Conservation (phyloP, 2,329 filamentous ascomycete species). For the Fusarium bactridioides region DNA sequence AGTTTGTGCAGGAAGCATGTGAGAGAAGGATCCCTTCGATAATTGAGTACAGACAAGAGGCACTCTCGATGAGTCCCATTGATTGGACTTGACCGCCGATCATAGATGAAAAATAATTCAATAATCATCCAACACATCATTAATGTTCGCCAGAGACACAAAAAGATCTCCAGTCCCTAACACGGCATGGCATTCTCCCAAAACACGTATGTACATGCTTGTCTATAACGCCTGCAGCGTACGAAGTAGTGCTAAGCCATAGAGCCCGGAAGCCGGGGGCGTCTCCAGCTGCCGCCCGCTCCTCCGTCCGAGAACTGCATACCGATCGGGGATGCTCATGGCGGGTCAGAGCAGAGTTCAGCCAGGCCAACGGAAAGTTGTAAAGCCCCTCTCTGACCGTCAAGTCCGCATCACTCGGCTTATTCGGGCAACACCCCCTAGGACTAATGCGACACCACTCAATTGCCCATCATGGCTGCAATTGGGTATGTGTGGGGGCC, state of each 20-base stretch:
- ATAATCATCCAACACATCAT: background rate
- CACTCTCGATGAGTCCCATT: background rate
- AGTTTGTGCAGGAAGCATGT: background rate
- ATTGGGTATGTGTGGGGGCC: slow-evolving; percentile 8
- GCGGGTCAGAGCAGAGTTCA: slow-evolving; percentile 43
- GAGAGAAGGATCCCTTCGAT: background rate
- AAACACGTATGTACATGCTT: slow-evolving; percentile 10
- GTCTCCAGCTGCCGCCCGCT: slow-evolving; percentile 36
- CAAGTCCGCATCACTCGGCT: slow-evolving; percentile 27
- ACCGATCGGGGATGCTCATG: slow-evolving; percentile 41
- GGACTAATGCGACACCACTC: slow-evolving; percentile 19
- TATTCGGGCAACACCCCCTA: slow-evolving; percentile 13
- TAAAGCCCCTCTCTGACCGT: slow-evolving; percentile 27
- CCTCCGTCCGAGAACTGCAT: slow-evolving; percentile 41
- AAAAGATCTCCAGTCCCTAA: slow-evolving; percentile 31
- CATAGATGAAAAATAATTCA: background rate
- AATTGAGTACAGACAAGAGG: background rate
- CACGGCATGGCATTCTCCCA: slow-evolving; percentile 18
- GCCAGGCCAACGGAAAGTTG: slow-evolving; percentile 33
- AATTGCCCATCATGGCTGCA: background rate
- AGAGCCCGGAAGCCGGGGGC: slow-evolving; percentile 34
- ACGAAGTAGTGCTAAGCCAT: slow-evolving; percentile 22
- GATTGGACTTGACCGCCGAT: background rate
- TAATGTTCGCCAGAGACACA: background rate
- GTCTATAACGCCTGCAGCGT: slow-evolving; percentile 30